A percentile compares a stretch with the other conserved stretches of the same genome.
phyloP scores from a whole-genome alignment of 352 stramenopile species.

The Ophiocytium majus region DNA sequence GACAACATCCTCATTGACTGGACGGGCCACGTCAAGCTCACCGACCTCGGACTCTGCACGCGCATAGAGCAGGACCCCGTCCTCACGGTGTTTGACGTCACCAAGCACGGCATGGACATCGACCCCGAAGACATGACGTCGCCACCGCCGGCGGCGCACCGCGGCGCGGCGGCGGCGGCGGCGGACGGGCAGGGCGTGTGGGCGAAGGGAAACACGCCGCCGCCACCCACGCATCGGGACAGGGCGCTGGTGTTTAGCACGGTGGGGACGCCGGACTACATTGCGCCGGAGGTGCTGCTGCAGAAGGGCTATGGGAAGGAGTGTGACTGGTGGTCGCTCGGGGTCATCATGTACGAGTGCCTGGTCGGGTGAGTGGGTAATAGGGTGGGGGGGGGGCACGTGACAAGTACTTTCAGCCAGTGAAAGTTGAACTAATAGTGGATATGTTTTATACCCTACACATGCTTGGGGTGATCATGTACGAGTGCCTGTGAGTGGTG shows the following conservation, averaged over 20 bases:
- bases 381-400: no score
- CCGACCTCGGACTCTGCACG: conserved; percentile 86
- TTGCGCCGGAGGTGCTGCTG: conserved; percentile 87
- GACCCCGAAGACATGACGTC: not conserved
- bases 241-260: conserved; percentile 92
- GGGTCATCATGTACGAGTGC: conserved; percentile 88
- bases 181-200: not conserved
- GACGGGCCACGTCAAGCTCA: conserved; percentile 97
- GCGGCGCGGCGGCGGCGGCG: not conserved
- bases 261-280: conserved; percentile 98
- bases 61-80: conserved; percentile 23
- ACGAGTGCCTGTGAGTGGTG: conserved; percentile 81
- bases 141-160: no score
- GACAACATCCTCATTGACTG: conserved; percentile 94
- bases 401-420: no score
- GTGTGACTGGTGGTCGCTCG: conserved; percentile 98
- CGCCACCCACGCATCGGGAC: conserved; percentile 59
- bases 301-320: conserved; percentile 73
- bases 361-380: conserved; percentile 53
- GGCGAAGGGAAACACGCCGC: conserved; percentile 11
- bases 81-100: conserved; percentile 21
- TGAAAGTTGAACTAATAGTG: no score
- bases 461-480: conserved; percentile 97
- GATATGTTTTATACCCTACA: no score
- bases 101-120: conserved; percentile 28